A percentile compares a stretch with the other conserved stretches of the same genome.
Evolutionary conservation across 257 asterid species (phyloP).

Genomic region (Salvia splendens): DNA sequence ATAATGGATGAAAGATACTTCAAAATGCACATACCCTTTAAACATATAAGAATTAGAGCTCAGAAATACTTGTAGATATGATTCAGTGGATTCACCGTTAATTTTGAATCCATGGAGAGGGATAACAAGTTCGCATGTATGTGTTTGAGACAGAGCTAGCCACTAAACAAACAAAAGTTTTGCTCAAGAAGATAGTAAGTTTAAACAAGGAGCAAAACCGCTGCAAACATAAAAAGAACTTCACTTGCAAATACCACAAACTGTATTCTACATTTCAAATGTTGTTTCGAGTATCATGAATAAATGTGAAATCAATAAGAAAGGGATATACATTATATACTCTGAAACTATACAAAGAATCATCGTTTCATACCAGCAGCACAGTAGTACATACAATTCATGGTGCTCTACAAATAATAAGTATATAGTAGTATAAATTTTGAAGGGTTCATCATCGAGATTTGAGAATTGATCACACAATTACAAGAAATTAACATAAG

Average conservation of each 20-base stretch:
- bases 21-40: constrained; percentile 1
- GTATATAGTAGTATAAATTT: constrained; percentile 17
- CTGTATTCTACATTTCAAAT: constrained; percentile 22
- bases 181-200: constrained; percentile 4
- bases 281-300: constrained; percentile 1
- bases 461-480: constrained; percentile 27
- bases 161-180: background rate
- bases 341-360: constrained; percentile 35
- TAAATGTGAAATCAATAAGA: background rate
- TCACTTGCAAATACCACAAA: constrained; percentile 18
- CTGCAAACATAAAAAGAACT: constrained; percentile 18
- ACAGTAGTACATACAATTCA: background rate
- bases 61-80: background rate
- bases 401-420: constrained; percentile 21
- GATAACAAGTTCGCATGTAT: background rate
- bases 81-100: background rate
- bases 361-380: constrained; percentile 24
- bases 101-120: background rate
- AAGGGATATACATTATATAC: constrained; percentile 26
- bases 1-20: background rate
- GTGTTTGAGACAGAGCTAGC: background rate
- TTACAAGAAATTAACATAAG: constrained; percentile 25
- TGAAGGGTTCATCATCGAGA: constrained; percentile 18
- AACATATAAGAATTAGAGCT: background rate
- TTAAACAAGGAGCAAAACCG: constrained; percentile 1